Base-by-base conservation (phyloP, 2,329 filamentous ascomycete species). In the Neofusicoccum umdonicola region DNA sequence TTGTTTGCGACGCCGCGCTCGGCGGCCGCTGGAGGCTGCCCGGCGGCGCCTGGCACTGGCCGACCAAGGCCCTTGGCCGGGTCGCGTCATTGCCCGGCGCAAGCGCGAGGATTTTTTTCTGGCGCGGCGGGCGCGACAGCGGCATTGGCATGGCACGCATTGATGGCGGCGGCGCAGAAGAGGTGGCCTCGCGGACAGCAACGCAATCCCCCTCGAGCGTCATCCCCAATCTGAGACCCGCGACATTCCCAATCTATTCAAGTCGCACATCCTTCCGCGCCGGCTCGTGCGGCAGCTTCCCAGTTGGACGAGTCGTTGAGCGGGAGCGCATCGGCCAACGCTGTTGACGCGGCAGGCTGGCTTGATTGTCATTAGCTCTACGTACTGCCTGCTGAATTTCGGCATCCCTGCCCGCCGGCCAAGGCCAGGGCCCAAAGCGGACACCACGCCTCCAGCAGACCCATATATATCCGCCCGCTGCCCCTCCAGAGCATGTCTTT, bases 291-390 rank as follows among this genome's bases (percentile, higher is more conserved):
- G 58, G 9, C 27, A 35, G 44, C 58, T 50, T 50, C 27, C 44
- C 35, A 42, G 35, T 15, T 34, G 44, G 47, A 42, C 60, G 19
- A 44, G 19, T 41, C 19, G 51, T 39, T 27, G 51, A 39, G 58
- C 45, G 47, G 45, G 37, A 42, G 45, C 17, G 60, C 60, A 41
- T 52, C 61, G 61, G 48, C 61, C 61, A 63, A 31, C 39, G 39
- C 35, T 63, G 61, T 63, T 63, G 61, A 63, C 61, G 61, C 61
- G 61, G 61, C 61, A 63, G 37, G 15, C 45, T 19, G 22, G 31
- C 11, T 37, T 52, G 62, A 64, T 64, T 64, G 51, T 64, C 63
- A 64, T 64, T 64, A 64, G 61, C 50, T 54, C 61, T 63, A 54
- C 61, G 61, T 54, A 63, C 56, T 19, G 56, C 42, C 31, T 52